phyloP scores from a whole-genome alignment of 2,329 filamentous ascomycete genomes.

The Trichoderma gracile region DNA sequence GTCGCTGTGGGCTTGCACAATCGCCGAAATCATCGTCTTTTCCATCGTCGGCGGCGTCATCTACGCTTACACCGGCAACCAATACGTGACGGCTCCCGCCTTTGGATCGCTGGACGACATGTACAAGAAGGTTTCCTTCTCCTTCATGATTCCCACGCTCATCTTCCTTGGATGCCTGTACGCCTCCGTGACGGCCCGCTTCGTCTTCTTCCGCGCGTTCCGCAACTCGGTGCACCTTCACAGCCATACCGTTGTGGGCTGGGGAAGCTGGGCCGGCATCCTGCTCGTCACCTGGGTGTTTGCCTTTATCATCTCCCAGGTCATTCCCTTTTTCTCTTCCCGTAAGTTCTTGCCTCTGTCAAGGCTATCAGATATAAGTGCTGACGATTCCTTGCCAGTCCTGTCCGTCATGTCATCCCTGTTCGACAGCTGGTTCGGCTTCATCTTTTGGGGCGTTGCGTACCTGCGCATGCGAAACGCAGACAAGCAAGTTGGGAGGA shows the following conservation, averaged over 20 bases:
- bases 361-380: neutral
- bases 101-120: conserved; percentile 79
- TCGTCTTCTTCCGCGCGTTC: conserved; percentile 90
- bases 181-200: conserved; percentile 84
- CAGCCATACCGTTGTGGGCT: conserved; percentile 78
- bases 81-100: conserved; percentile 84
- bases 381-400: conserved; percentile 40
- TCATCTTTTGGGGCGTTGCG: conserved; percentile 90
- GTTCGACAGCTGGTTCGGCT: conserved; percentile 91
- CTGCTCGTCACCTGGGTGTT: conserved; percentile 71
- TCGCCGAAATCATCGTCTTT: conserved; percentile 84
- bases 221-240: conserved; percentile 76
- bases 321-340: conserved; percentile 91
- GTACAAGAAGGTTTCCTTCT: conserved; percentile 87
- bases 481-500: conserved; percentile 56
- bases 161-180: conserved; percentile 92
- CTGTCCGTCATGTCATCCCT: conserved; percentile 80
- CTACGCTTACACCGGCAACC: conserved; percentile 84
- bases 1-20: conserved; percentile 85
- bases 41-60: conserved; percentile 77
- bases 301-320: conserved; percentile 89
- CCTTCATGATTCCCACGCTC: conserved; percentile 92
- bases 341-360: conserved; percentile 42
- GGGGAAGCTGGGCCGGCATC: conserved; percentile 76
- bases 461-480: conserved; percentile 74